Evolutionary conservation across 2,329 filamentous ascomycete genomes (phyloP), one percentile per base, ranked within the genome.

Genomic region (Clonostachys rosea): DNA sequence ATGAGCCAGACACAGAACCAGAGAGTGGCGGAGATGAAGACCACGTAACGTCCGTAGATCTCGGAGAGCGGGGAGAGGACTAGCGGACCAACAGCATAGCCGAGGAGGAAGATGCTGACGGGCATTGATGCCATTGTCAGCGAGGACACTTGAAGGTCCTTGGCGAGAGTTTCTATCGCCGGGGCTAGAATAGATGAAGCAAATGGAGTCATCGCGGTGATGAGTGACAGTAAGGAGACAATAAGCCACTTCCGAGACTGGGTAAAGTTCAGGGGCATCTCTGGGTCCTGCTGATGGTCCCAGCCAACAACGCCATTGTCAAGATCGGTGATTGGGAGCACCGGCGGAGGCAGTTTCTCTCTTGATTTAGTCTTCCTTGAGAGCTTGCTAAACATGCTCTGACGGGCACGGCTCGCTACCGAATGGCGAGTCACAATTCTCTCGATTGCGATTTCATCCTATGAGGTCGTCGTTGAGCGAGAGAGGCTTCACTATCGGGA

Each of bases 201-300:
- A 24, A 86, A 78, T 0, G 83, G 81, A 0, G 82, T 84, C 57
- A 86, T 78, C 52, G 86, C 77, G 9, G 82, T 84, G 58, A 84
- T 84, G 51, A 69, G 65, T 1, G 80, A 74, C 17, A 86, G 72
- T 16, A 80, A 71, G 43, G 71, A 60, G 7, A 78, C 74, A 35
- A 78, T 73, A 16, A 73, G 59, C 81, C 81, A 85, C 65, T 84
- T 85, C 54, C 73, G 76, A 16, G 60, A 59, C 7, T 54, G 56
- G 3, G 73, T 52, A 66, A 84, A 83, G 60, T 84, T 84, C 54
- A 81, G 69, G 3, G 81, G 81, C 62, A 79, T 78, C 4, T 66
- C 63, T 0, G 78, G 78, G 56, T 84, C 81, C 46, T 76, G 70
- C 55, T 79, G 75, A 36, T 69, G 60, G 5, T 84, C 79, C 81